Evolutionary conservation across 306 rosid genomes (phyloP), one percentile per base, ranked within the genome.

Genomic region (Quercus variabilis): DNA sequence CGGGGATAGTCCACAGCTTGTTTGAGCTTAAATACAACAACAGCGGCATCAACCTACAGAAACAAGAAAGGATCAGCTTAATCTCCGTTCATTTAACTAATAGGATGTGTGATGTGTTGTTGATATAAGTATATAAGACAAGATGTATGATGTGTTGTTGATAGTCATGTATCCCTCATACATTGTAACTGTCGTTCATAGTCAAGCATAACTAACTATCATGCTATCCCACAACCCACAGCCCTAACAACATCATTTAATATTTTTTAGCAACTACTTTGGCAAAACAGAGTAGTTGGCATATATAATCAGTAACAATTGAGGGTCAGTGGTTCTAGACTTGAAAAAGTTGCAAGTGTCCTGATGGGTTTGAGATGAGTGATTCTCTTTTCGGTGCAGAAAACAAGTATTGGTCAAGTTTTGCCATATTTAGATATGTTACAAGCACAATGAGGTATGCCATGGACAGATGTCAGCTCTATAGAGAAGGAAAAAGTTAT

Each of bases 1-100:
- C 77, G 62, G 80, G 97, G 97, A 85, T 86, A 91, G 43, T 86
- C 84, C 57, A 85, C 63, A 28, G 91, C 82, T 89, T 65, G 87
- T 90, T 92, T 92, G 83, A 91, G 89, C 87, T 85, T 91, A 82
- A 94, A 94, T 74, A 90, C 86, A 35, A 90, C 99, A 75, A 94
- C 83, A 26, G 99, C 99, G 33, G 99, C 97, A 60, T 94, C 99
- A 80, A 94, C 95, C 99, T 94, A 64, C 70, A 79, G 78, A 77
- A 78, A 54, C 83, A 35, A 83, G 74, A 81, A 52, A 19, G 9
- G 64, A 87, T 72, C 69, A 75, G 74, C 35, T 59, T 76, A 52
- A 67, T 25, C 74, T 74, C 54, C n/a, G 25, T 60, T 15, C 78
- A 65, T 65, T 55, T 20, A 38, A 70, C 71, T 49, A 62, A 86